Conservation (phyloP, 345 rosid species). For the Eucalyptus albens region DNA sequence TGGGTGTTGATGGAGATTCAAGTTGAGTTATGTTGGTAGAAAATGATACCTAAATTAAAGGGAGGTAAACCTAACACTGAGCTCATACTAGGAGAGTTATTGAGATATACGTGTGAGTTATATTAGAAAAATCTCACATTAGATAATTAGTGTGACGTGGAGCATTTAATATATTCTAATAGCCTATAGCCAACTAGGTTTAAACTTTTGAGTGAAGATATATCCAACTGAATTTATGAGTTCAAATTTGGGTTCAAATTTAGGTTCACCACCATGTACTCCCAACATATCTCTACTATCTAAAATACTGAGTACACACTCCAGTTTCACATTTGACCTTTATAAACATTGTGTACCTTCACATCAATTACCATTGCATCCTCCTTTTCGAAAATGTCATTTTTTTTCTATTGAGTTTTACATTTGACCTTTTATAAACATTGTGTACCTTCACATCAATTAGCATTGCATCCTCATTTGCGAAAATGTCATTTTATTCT, state of each 20-base stretch:
- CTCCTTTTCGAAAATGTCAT: background rate
- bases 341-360: background rate
- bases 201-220: background rate
- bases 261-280: rapidly evolving
- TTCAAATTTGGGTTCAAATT: background rate
- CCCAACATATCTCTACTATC: background rate
- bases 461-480: background rate
- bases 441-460: background rate
- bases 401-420: background rate
- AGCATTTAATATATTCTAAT: background rate
- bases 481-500: background rate
- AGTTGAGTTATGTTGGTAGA: background rate
- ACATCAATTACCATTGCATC: background rate
- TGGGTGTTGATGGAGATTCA: rapidly evolving
- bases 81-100: background rate
- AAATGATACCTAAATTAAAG: background rate
- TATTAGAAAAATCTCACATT: background rate
- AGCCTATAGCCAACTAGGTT: background rate
- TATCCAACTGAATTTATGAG: background rate
- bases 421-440: background rate
- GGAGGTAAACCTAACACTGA: rapidly evolving
- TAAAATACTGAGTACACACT: background rate
- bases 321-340: background rate
- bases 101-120: rapidly evolving
- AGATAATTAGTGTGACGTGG: rapidly evolving